These are phyloP conservation scores for Calonectria hawksworthii DNA, from an alignment of 2,329 filamentous ascomycete species.

Conservation along the genomic window DNA sequence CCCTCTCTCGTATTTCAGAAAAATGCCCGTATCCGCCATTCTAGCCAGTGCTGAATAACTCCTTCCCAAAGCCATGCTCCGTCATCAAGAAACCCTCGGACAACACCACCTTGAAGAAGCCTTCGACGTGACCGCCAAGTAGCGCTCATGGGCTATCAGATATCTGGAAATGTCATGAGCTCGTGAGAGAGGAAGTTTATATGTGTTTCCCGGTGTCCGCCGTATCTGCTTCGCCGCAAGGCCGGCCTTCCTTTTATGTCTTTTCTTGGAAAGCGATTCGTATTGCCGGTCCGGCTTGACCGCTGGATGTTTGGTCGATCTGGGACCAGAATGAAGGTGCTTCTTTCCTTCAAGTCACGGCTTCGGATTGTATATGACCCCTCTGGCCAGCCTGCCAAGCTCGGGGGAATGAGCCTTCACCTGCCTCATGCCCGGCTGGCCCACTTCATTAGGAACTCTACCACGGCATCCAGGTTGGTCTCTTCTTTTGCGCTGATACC, in stretches of 20 bases:
- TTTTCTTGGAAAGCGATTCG: conserved; percentile 20
- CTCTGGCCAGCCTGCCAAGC: neutral
- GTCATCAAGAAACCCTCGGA: conserved; percentile 33
- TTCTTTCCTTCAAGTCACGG: neutral
- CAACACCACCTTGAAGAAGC: conserved; percentile 40
- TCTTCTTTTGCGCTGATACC: conserved; percentile 99
- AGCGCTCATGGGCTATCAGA: conserved; percentile 39
- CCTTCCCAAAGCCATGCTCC: conserved; percentile 41
- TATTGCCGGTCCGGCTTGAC: conserved; percentile 12
- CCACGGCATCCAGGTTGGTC: conserved; percentile 96
- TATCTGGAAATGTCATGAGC: conserved; percentile 48
- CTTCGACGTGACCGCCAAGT: conserved; percentile 38
- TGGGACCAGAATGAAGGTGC: neutral
- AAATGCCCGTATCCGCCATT: conserved; percentile 39
- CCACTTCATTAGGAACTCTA: conserved; percentile 96
- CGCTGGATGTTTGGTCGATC: neutral
- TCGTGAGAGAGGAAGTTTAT: conserved; percentile 54
- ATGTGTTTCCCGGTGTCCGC: conserved; percentile 44
- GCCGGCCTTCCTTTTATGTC: conserved; percentile 30
- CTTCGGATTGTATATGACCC: neutral
- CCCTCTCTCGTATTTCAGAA: conserved; percentile 33
- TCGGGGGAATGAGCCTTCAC: conserved; percentile 8
- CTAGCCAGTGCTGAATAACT: conserved; percentile 47
- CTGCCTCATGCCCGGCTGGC: conserved; percentile 72
- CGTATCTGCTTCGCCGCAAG: conserved; percentile 34